Evolutionary conservation across 179 eudicot genomes (phyloP).

Genomic region (Patellifolia procumbens): DNA sequence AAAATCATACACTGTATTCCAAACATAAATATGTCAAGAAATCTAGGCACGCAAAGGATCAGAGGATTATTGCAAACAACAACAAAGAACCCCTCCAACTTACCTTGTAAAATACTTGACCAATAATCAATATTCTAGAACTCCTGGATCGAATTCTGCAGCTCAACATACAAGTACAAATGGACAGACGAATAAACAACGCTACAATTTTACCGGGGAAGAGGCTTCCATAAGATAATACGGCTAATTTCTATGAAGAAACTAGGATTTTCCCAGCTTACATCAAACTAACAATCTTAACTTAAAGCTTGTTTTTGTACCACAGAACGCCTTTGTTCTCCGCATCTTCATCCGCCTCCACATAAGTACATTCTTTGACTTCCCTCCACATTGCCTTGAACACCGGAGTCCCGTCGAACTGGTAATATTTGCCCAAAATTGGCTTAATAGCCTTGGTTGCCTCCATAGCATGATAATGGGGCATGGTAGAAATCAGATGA

Average conservation of each 20-base stretch:
- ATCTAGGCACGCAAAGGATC: constrained; percentile 1
- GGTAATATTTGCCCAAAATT: constrained; percentile 55
- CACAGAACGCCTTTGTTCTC: constrained; percentile 45
- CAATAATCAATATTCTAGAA: background rate
- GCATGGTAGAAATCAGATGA: constrained; percentile 63
- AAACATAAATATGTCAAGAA: background rate
- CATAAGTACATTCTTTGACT: constrained; percentile 59
- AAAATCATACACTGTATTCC: background rate
- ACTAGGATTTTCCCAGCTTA: constrained; percentile 21
- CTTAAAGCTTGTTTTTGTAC: constrained; percentile 46
- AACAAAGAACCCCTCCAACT: background rate
- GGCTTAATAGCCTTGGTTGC: constrained; percentile 70
- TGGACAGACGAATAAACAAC: too few relatives aligned
- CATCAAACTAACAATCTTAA: background rate
- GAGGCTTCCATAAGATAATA: background rate
- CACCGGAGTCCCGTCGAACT: constrained; percentile 50
- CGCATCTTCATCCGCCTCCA: constrained; percentile 43
- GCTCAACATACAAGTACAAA: constrained; percentile 5
- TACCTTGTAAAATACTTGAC: background rate
- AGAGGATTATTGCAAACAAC: constrained; percentile 25
- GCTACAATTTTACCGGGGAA: too few relatives aligned
- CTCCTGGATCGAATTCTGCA: background rate
- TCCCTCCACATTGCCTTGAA: constrained; percentile 57
- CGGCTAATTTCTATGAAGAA: background rate
- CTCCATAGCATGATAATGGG: constrained; percentile 70